Conservation (phyloP, 2,329 filamentous ascomycete species). For the Xylaria sp. region DNA sequence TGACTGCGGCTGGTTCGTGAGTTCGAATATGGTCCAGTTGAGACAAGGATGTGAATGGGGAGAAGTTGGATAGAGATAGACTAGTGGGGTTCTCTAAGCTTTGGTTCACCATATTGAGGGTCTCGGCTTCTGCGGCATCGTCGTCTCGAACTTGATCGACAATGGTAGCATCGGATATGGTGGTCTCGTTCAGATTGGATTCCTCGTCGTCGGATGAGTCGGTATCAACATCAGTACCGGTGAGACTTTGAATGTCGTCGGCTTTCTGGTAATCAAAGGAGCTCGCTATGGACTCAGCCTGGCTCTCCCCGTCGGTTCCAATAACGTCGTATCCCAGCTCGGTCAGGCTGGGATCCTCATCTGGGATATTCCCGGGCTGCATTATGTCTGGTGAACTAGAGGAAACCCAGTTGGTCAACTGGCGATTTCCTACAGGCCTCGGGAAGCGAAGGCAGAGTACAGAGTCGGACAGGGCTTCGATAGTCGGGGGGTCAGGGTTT, state of each 20-base stretch:
- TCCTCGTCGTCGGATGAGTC: slow-evolving; percentile 57
- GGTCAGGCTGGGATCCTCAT: slow-evolving; percentile 63
- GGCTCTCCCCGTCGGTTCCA: slow-evolving; percentile 64
- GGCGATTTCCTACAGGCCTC: slow-evolving; percentile 64
- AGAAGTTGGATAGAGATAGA: slow-evolving; percentile 45
- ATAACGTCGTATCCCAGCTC: slow-evolving; percentile 70
- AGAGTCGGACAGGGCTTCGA: slow-evolving; percentile 49
- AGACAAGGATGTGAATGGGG: slow-evolving; percentile 36
- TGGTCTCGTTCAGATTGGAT: slow-evolving; percentile 39
- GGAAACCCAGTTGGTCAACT: slow-evolving; percentile 70
- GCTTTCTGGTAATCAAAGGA: slow-evolving; percentile 62
- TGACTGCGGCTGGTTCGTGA: slow-evolving; percentile 25
- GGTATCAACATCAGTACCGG: slow-evolving; percentile 59
- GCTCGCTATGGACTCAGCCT: slow-evolving; percentile 61
- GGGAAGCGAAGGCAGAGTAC: slow-evolving; percentile 67
- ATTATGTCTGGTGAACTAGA: slow-evolving; percentile 69
- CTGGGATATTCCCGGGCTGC: slow-evolving; percentile 56
- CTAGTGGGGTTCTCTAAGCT: slow-evolving; percentile 51
- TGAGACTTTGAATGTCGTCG: slow-evolving; percentile 64
- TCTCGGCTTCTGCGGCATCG: slow-evolving; percentile 45
- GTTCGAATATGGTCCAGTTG: slow-evolving; percentile 29
- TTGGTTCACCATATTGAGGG: slow-evolving; percentile 43
- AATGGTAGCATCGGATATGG: slow-evolving; percentile 35
- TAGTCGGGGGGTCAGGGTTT: slow-evolving; percentile 33
- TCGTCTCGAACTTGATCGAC: slow-evolving; percentile 39